Percentiles rank a stretch among this genome's conserved stretches.
phyloP scores from a whole-genome alignment of 768 basidiomycete genomes.

The Kwoniella europaea region DNA sequence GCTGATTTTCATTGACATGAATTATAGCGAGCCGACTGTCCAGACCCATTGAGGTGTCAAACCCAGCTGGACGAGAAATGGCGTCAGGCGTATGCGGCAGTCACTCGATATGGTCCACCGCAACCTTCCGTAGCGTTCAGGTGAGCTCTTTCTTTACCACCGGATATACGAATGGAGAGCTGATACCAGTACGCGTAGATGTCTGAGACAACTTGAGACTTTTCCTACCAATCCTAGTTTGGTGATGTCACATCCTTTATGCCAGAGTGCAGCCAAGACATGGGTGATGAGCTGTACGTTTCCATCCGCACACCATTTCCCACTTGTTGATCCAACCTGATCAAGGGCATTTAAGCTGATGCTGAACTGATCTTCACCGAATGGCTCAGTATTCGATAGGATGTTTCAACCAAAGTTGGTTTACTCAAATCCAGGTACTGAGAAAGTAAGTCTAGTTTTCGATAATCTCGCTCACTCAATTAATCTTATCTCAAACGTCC shows the following conservation, averaged over 20 bases:
- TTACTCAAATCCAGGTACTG: conserved; percentile 39
- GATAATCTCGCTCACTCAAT: not conserved
- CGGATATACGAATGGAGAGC: no score
- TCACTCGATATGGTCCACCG: conserved; percentile 75
- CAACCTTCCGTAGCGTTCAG: conserved; percentile 49
- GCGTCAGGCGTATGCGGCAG: conserved; percentile 82
- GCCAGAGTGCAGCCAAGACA: conserved; percentile 85
- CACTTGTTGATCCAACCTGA: no score
- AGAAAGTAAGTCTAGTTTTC: conserved; percentile 38
- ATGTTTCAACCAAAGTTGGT: conserved; percentile 51
- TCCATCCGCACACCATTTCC: not conserved
- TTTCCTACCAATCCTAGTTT: conserved; percentile 82
- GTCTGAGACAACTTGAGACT: conserved; percentile 80
- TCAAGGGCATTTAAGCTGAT: not conserved
- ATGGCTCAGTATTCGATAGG: conserved; percentile 45
- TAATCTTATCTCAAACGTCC: no score
- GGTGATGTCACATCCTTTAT: conserved; percentile 80
- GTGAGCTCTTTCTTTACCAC: conserved; percentile 16
- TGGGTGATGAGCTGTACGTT: conserved; percentile 81
- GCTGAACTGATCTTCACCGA: not conserved
- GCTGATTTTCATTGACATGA: not conserved
- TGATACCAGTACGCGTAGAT: conserved; percentile 75
- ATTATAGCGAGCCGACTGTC: conserved; percentile 73
- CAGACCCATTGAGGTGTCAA: conserved; percentile 78
- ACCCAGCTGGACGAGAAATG: conserved; percentile 89